Evolutionary conservation across 2,329 filamentous ascomycete genomes (phyloP), one percentile per base, ranked within the genome.

Genomic region (Curvularia sp.): DNA sequence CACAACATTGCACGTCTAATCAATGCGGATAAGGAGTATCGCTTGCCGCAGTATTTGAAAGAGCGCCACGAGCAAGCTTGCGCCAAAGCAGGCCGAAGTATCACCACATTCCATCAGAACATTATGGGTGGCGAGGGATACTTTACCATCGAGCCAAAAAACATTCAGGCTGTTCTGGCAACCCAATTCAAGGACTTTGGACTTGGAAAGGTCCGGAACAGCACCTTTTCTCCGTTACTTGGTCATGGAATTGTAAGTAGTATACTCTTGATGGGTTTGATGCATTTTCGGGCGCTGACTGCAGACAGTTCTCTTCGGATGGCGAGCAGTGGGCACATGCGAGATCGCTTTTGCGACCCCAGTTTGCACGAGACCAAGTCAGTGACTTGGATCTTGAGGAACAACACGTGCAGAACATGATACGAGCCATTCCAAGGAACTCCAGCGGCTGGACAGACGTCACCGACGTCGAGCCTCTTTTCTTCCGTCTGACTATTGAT

Each of bases 121-220:
- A 8, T 72, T 5, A 38, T 71, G 48, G 69, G 69, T 5, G 39
- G 7, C 23, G 41, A 42, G 13, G 41, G 38, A 0, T 48, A 65
- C 7, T 66, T 72, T 34, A 82, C 80, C 0, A 66, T 70, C 3
- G 79, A 82, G 39, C 80, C 80, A 1, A 77, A 77, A 60, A 82
- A 81, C 46, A 68, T 82, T 15, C 80, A 82, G 63, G 69, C 75
- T 3, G 72, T 82, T 30, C 74, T 81, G 34, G 78, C 79, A 7
- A 73, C 77, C 1, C 74, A 81, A 28, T 79, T 80, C 61, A 80
- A 81, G 62, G 80, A 82, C 46, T 82, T 79, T 72, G 71, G 74
- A 3, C 53, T 81, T 4, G 77, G 78, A 1, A 53, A 64, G 7
- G 57, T 70, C 18, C 64, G 79, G 21, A 78, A 76, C 57, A 59